These are phyloP conservation scores for Scytalidium sp. DNA, from an alignment of 2,329 filamentous ascomycete genomes.

Conservation along the genomic window DNA sequence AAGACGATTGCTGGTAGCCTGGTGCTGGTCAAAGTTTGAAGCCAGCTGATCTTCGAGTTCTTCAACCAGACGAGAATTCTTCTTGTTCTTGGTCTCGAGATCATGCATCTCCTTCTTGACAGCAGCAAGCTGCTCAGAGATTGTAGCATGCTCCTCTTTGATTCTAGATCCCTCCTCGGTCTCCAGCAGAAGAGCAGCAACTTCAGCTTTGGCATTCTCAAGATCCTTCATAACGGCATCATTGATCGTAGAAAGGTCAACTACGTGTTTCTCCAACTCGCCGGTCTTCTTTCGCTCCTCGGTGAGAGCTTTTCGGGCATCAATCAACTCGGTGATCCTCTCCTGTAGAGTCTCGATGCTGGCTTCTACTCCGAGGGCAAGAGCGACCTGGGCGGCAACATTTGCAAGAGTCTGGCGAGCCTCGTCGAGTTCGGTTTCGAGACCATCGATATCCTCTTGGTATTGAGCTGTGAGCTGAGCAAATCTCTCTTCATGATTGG, in stretches of 20 bases:
- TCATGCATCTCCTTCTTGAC: slow-evolving; percentile 65
- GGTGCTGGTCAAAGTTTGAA: slow-evolving; percentile 90
- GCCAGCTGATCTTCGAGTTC: slow-evolving; percentile 97
- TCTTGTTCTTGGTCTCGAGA: slow-evolving; percentile 71
- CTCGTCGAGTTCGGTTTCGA: slow-evolving; percentile 61
- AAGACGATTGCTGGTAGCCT: slow-evolving; percentile 78
- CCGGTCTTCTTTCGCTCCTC: slow-evolving; percentile 56
- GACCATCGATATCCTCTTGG: slow-evolving; percentile 48
- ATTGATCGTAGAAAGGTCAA: slow-evolving; percentile 55
- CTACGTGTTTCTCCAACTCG: slow-evolving; percentile 54
- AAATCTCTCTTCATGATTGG: slow-evolving; percentile 55
- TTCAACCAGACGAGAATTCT: slow-evolving; percentile 87
- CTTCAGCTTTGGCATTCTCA: slow-evolving; percentile 53
- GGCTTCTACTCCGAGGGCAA: slow-evolving; percentile 58
- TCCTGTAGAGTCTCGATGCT: slow-evolving; percentile 67
- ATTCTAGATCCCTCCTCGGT: slow-evolving; percentile 42
- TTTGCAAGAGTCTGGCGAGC: slow-evolving; percentile 65
- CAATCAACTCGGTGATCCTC: slow-evolving; percentile 54
- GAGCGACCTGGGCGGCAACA: slow-evolving; percentile 60
- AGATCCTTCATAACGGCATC: slow-evolving; percentile 60
- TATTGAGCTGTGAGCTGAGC: slow-evolving; percentile 59
- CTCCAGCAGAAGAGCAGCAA: slow-evolving; percentile 49
- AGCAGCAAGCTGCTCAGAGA: slow-evolving; percentile 54
- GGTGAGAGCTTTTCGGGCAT: slow-evolving; percentile 56
- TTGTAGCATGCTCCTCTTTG: slow-evolving; percentile 41